Evolutionary conservation across 78 protist species (phyloP).

Genomic region (Bigelowiella natans): DNA sequence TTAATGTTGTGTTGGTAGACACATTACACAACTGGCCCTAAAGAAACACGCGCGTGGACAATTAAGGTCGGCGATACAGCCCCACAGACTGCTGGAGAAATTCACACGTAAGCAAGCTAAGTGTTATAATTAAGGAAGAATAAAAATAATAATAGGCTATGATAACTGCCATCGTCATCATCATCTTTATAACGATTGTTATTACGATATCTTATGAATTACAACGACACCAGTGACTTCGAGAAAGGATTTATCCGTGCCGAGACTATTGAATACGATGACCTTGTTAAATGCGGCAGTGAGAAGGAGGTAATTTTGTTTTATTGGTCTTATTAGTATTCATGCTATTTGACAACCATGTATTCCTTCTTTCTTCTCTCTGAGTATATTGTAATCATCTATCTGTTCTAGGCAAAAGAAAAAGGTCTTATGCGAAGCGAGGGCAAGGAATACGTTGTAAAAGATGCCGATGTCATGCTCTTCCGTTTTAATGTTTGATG

Average conservation of each 20-base stretch:
- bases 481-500: slow-evolving; percentile 40
- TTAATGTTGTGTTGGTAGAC: background rate
- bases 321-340: background rate
- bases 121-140: too few species aligned
- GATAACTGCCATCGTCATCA: too few species aligned
- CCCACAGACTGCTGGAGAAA: slow-evolving; percentile 82
- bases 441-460: slow-evolving; percentile 43
- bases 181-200: too few species aligned
- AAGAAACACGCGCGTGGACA: slow-evolving; percentile 58
- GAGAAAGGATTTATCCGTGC: slow-evolving; percentile 34
- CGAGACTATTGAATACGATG: background rate
- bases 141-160: too few species aligned
- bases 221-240: slow-evolving; percentile 69
- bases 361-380: too few species aligned
- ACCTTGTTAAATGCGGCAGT: background rate
- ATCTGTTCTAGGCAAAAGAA: slow-evolving; percentile 24
- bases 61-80: slow-evolving; percentile 62
- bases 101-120: slow-evolving; percentile 63
- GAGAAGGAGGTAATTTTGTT: background rate
- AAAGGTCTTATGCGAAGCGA: slow-evolving; percentile 8
- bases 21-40: background rate
- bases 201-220: too few species aligned
- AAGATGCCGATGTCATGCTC: slow-evolving; percentile 33
- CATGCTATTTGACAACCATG: too few species aligned
- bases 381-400: too few species aligned